Evolutionary conservation across 73 alveolate genomes (phyloP), one percentile per base, ranked within the genome.

Genomic region (Stentor roeselii): DNA sequence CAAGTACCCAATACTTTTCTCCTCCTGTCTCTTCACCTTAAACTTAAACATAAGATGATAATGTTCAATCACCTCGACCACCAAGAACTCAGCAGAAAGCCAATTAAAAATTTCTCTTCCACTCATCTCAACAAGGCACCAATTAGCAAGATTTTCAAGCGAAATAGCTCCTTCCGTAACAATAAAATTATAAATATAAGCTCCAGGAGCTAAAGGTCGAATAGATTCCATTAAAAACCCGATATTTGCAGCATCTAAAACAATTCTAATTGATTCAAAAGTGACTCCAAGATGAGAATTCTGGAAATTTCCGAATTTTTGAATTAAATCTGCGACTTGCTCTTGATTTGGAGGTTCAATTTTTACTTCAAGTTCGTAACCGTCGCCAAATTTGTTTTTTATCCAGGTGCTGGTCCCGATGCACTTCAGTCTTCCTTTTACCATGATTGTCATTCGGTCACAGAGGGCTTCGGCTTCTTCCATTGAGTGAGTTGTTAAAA

Each of bases 401-500:
- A 95, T 86, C 83, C 93, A 92, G 84, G 92, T 88, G 21, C 90
- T 87, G 14, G 96, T 76, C n/a, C 99, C 99, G 85, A 95, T 39
- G 60, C 94, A 91, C 30, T 60, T 91, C 2, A 89, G 82, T 75
- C 87, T 42, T 32, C 98, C 98, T 30, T 77, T 86, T 32, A 91
- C 93, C 91, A 91, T 91, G 35, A 93, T 93, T 0, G 95, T 96
- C 41, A 93, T 93, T 42, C 94, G 77, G 83, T 93, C 98, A 31
- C 98, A 93, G 21, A 93, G 87, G 11, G 99, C 97, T 85, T 95
- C 99, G 39, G 99, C 99, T 92, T 95, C 99, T 84, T 95, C 99
- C 99, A 95, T 95, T 0, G 98, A 95, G 83, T 95, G 99, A 32
- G 99, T 95, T 0, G 99, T 95, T 84, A 95, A 88, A 15, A 95